phyloP scores from a whole-genome alignment of 306 rosid species.

The Fragaria vesca region DNA sequence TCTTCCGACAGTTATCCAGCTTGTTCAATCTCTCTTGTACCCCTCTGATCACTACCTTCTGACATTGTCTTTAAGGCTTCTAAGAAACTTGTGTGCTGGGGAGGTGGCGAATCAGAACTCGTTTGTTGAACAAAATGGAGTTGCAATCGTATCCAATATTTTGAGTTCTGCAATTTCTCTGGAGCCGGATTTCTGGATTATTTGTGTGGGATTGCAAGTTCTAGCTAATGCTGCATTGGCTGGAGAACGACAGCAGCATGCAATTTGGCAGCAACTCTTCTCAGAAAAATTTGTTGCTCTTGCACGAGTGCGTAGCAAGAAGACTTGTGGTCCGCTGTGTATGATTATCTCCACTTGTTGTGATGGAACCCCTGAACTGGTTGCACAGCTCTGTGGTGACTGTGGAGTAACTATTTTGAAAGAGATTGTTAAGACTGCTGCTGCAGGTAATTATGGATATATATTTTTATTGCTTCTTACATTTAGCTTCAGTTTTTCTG shows the following conservation, averaged over 20 bases:
- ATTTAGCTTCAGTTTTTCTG: slow-evolving; percentile 8
- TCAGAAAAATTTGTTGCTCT: slow-evolving; percentile 43
- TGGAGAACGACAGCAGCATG: slow-evolving; percentile 56
- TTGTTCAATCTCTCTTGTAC: slow-evolving; percentile 25
- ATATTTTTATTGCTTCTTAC: not conserved
- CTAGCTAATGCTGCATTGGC: slow-evolving; percentile 79
- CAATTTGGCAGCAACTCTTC: slow-evolving; percentile 53
- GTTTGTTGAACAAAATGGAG: slow-evolving; percentile 58
- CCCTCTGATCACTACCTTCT: slow-evolving; percentile 27
- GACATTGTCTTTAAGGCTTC: slow-evolving; percentile 47
- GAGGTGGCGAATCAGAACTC: slow-evolving; percentile 48
- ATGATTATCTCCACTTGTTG: slow-evolving; percentile 60
- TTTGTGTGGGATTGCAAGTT: slow-evolving; percentile 65
- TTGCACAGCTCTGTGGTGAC: slow-evolving; percentile 36
- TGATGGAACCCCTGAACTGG: slow-evolving; percentile 50
- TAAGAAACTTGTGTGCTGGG: slow-evolving; percentile 73
- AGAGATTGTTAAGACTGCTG: slow-evolving; percentile 55
- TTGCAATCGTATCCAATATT: slow-evolving; percentile 35
- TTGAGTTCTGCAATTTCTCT: slow-evolving; percentile 36
- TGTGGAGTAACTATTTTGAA: slow-evolving; percentile 44
- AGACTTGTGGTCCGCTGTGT: slow-evolving; percentile 64
- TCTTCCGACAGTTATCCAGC: slow-evolving; percentile 39
- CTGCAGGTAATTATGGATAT: slow-evolving; percentile 37
- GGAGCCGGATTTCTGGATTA: slow-evolving; percentile 33
- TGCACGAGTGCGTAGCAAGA: slow-evolving; percentile 40